These are phyloP conservation scores for Termitomyces sp. DNA, from an alignment of 768 basidiomycete species.

Conservation along the genomic window DNA sequence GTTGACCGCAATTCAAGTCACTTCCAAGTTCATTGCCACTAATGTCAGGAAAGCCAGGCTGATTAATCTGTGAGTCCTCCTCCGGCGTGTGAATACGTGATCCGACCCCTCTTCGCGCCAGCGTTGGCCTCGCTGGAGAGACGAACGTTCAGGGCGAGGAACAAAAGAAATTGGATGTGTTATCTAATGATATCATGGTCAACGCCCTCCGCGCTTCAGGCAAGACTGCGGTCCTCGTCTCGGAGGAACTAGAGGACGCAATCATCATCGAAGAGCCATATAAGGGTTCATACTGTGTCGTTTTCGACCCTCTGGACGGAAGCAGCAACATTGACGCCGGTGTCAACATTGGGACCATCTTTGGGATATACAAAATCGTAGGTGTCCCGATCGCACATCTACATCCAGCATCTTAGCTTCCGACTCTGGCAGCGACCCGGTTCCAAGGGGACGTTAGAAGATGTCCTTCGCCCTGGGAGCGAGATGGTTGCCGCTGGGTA, in stretches of 20 bases:
- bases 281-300: conserved; percentile 92
- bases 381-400: conserved; percentile 25
- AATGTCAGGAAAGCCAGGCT: conserved; percentile 96
- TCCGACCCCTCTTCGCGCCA: conserved; percentile 25
- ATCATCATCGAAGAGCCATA: conserved; percentile 81
- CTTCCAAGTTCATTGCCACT: conserved; percentile 96
- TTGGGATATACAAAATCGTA: conserved; percentile 92
- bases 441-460: conserved; percentile 75
- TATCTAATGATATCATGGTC: conserved; percentile 99
- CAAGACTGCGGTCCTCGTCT: conserved; percentile 94
- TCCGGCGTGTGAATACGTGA: neutral
- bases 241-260: conserved; percentile 92
- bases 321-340: conserved; percentile 98
- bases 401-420: neutral
- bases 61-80: conserved; percentile 82
- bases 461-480: conserved; percentile 89
- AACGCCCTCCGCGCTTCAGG: conserved; percentile 96
- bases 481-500: conserved; percentile 99
- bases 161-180: conserved; percentile 98
- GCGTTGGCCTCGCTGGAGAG: conserved; percentile 95
- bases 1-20: conserved; percentile 92
- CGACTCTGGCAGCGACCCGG: conserved; percentile 52
- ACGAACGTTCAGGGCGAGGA: conserved; percentile 98
- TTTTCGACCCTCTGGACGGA: conserved; percentile 97
- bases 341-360: conserved; percentile 97